A percentile compares a stretch with the other conserved stretches of the same genome.
Evolutionary conservation across 495 filamentous ascomycete species (phyloP).

Genomic region (Tuber melanosporum): DNA sequence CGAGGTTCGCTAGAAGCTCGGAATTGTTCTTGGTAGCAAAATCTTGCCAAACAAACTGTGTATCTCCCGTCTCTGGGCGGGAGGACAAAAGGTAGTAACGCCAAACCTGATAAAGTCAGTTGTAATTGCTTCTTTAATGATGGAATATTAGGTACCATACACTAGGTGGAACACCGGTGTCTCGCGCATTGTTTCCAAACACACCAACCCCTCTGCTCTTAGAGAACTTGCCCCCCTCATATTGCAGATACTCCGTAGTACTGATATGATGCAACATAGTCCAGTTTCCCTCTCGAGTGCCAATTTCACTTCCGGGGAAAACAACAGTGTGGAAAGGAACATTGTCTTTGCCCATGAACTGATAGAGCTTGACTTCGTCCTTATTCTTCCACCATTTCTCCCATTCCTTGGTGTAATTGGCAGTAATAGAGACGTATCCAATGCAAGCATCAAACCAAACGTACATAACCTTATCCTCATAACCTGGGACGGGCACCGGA

Average conservation of each 20-base stretch:
- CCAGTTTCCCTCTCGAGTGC: conserved; percentile 73
- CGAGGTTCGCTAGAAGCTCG: conserved; percentile 80
- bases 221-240: conserved; percentile 92
- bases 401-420: conserved; percentile 86
- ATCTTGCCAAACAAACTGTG: conserved; percentile 79
- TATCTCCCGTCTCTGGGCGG: conserved; percentile 81
- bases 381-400: conserved; percentile 93
- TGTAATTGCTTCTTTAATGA: not conserved
- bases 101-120: conserved; percentile 58
- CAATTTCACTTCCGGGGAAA: conserved; percentile 81
- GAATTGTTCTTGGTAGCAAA: conserved; percentile 87
- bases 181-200: conserved; percentile 79
- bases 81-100: conserved; percentile 85
- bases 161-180: conserved; percentile 73
- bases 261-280: conserved; percentile 83
- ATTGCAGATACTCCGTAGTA: conserved; percentile 93
- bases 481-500: conserved; percentile 57
- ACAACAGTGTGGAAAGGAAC: conserved; percentile 91
- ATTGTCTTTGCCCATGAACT: conserved; percentile 99
- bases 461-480: conserved; percentile 81
- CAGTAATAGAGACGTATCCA: conserved; percentile 91
- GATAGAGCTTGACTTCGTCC: conserved; percentile 74
- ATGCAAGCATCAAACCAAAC: conserved; percentile 99
- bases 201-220: conserved; percentile 86
- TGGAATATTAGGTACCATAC: conserved; percentile 15